Base-by-base conservation (phyloP, 2,329 filamentous ascomycete genomes). In the Xylogone sp. region DNA sequence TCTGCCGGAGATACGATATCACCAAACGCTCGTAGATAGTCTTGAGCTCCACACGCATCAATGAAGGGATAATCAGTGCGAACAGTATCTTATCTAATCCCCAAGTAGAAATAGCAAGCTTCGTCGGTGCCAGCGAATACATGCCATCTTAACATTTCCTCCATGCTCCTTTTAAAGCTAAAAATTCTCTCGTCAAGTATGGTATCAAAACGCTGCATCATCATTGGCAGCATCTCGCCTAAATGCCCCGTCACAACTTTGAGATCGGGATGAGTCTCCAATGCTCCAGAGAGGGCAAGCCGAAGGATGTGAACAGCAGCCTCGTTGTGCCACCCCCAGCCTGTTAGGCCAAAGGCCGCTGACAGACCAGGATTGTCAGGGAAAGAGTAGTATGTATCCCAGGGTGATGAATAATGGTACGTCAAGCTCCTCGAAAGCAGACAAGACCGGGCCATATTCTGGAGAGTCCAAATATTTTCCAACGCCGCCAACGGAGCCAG, bases 181-280 rank as follows among this genome's bases (percentile, higher is more conserved):
- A 27, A 27, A 10, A 27, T 5, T 10, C 10, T 10, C 6, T 5
- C 6, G 24, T 5, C 6, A 10, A 27, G 10, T 10, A 27, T 43
- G 24, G 10, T 10, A 10, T 62, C 53, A 48, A 74, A 69, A 2
- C 77, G 71, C 45, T 78, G 71, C 24, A 82, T 63, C 65, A 77
- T 73, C 48, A 75, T 79, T 1, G 80, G 78, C 0, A 82, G 56
- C 70, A 74, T 69, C 66, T 74, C 72, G 45, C 75, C 69, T 66
- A 76, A 69, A 63, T 81, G 75, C 0, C 75, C 75, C 12, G 79
- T 59, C 8, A 82, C 67, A 48, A 83, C 65, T 59, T 81, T 80
- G 12, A 83, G 62, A 18, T 59, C 65, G 0, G 79, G 78, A 45
- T 73, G 75, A 8, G 69, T 66, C 60, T 82, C 79, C 54, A 83